Percentiles rank a stretch among this genome's conserved stretches.
phyloP scores from a whole-genome alignment of 306 rosid species.

The Begonia loranthoides region DNA sequence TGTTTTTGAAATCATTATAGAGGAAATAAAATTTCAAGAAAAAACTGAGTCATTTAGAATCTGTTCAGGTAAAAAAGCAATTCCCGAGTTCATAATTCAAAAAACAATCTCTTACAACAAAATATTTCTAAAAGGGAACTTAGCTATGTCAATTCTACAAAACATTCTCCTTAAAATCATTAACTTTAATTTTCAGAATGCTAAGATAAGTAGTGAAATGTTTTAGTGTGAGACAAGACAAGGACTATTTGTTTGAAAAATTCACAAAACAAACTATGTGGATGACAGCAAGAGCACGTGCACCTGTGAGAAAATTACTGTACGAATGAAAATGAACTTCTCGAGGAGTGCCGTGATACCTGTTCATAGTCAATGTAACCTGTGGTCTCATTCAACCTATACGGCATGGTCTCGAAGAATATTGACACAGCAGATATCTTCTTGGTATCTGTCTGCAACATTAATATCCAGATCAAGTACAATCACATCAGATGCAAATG shows the following conservation, averaged over 20 bases:
- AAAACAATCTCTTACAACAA: no score
- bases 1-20: neutral
- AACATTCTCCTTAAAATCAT: no score
- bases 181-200: no score
- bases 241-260: no score
- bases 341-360: constrained; percentile 23
- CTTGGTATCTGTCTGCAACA: constrained; percentile 77
- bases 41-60: neutral
- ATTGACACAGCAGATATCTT: constrained; percentile 84
- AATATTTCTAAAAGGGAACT: no score
- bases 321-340: constrained; percentile 1
- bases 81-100: no score
- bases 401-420: constrained; percentile 84
- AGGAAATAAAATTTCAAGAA: constrained; percentile 1
- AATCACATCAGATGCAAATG: constrained; percentile 2
- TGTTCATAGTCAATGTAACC: constrained; percentile 94
- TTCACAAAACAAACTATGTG: neutral
- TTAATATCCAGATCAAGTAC: neutral
- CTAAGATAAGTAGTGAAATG: no score
- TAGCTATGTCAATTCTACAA: no score
- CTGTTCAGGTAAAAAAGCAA: no score
- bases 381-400: constrained; percentile 68
- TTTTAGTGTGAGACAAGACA: no score
- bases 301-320: neutral
- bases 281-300: neutral